These are phyloP conservation scores for Skeletonema costatum DNA, from an alignment of 108 stramenopile genomes.

Conservation along the genomic window DNA sequence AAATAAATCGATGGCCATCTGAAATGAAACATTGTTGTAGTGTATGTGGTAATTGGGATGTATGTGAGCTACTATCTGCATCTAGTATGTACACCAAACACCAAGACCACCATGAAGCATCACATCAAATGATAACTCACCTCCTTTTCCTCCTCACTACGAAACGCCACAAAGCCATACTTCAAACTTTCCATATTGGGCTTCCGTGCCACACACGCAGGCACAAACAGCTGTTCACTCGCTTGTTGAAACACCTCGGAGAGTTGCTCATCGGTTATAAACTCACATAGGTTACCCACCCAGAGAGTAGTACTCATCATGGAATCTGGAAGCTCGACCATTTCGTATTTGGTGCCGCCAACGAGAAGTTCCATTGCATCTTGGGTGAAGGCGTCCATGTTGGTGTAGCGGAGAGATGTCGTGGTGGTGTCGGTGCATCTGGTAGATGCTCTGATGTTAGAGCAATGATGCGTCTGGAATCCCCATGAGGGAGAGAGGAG, in stretches of 20 bases:
- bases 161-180: conserved; percentile 83
- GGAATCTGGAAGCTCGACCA: conserved; percentile 76
- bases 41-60: not conserved
- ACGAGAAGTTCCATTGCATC: conserved; percentile 70
- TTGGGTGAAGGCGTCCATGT: conserved; percentile 49
- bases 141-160: conserved; percentile 72
- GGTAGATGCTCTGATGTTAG: not conserved
- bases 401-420: conserved; percentile 27
- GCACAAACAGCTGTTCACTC: conserved; percentile 57
- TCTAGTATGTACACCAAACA: not conserved
- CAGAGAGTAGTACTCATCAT: conserved; percentile 82
- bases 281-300: conserved; percentile 83
- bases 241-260: conserved; percentile 68
- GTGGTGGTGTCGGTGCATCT: not conserved
- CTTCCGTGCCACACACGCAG: conserved; percentile 81
- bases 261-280: conserved; percentile 76
- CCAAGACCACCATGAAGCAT: not conserved
- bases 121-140: conserved; percentile 38
- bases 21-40: not conserved
- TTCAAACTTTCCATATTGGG: conserved; percentile 60
- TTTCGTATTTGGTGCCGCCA: conserved; percentile 77
- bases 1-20: conserved; percentile 71
- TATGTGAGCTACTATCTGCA: not conserved
- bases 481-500: conserved; percentile 8
- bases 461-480: conserved; percentile 5